Evolutionary conservation across 108 stramenopile genomes (phyloP).

Genomic region (Bacterosira constricta): DNA sequence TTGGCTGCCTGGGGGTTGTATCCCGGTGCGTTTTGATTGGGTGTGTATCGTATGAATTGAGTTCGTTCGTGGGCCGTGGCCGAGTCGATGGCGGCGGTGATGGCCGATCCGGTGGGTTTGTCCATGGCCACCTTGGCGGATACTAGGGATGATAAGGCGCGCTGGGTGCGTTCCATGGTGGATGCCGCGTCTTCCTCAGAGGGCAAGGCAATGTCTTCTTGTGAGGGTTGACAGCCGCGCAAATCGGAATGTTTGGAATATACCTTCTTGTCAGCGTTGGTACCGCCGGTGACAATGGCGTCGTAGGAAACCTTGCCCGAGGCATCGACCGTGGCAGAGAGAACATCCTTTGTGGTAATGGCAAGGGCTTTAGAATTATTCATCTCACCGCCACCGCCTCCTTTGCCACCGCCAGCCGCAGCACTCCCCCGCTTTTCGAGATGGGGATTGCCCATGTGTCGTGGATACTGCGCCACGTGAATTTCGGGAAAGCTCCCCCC

Average conservation of each 20-base stretch:
- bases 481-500: slow-evolving; percentile 99
- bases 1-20: slow-evolving; percentile 92
- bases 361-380: slow-evolving; percentile 50
- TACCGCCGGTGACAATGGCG: slow-evolving; percentile 94
- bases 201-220: slow-evolving; percentile 88
- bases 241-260: slow-evolving; percentile 87
- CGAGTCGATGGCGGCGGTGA: slow-evolving; percentile 75
- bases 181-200: slow-evolving; percentile 83
- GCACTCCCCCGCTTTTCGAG: slow-evolving; percentile 30
- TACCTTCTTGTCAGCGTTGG: slow-evolving; percentile 89
- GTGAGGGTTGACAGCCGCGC: slow-evolving; percentile 68
- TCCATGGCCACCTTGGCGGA: slow-evolving; percentile 80
- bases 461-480: slow-evolving; percentile 97
- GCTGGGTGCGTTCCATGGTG: slow-evolving; percentile 88
- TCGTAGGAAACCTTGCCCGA: slow-evolving; percentile 92
- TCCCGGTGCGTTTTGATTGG: slow-evolving; percentile 96
- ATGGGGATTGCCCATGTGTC: slow-evolving; percentile 96
- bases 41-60: slow-evolving; percentile 96
- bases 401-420: slow-evolving; percentile 5
- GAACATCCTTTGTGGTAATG: slow-evolving; percentile 87
- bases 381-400: slow-evolving; percentile 1
- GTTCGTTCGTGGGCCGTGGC: slow-evolving; percentile 81
- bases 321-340: slow-evolving; percentile 89
- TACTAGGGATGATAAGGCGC: slow-evolving; percentile 84
- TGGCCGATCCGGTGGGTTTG: slow-evolving; percentile 85